Base-by-base conservation (phyloP, 2,329 filamentous ascomycete species). In the Zymoseptoria ardabiliae region DNA sequence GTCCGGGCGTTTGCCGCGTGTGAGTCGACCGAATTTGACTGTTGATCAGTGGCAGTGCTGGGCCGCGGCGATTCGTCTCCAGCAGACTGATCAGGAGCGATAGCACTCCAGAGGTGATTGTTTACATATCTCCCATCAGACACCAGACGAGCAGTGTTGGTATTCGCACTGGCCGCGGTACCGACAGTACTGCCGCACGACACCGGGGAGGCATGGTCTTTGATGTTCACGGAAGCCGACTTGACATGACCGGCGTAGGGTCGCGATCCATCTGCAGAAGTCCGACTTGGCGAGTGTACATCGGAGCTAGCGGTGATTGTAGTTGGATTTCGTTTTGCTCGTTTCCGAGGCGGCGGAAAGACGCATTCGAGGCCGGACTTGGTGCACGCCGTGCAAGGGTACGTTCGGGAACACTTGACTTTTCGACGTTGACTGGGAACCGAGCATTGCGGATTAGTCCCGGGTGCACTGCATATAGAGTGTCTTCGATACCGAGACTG, bases 291-390 rank as follows among this genome's bases (percentile, higher is more conserved):
- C 28, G 30, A 58, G 58, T 49, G 60, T 58, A 21, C 54, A 50
- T 17, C 13, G 13, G 35, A 45, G 35, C 17, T 11, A 17, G 35
- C 13, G 4, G 55, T 53, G 25, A 62, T 64, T 20, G 59, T 61
- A 25, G 62, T 56, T 30, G 60, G 55, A 53, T 61, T 58, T 45
- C 65, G 58, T 57, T 68, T 68, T 20, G 62, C 63, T 30, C 64
- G 52, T 5, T 58, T 62, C 8, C 58, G 56, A 21, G 61, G 54
- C 25, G 62, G 57, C 50, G 53, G 62, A 57, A 64, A 66, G 50
- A 55, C 53, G 59, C 66, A 69, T 54, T 69, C 62, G 20, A 68
- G 61, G 9, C 65, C 66, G 20, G 62, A 66, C 55, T 69, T 69
- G 19, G 54, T 57, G 58, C 66, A 68, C 10, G 64, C 60, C 20